phyloP scores from a whole-genome alignment of 495 filamentous ascomycete species.

The Filosporella fistucella region DNA sequence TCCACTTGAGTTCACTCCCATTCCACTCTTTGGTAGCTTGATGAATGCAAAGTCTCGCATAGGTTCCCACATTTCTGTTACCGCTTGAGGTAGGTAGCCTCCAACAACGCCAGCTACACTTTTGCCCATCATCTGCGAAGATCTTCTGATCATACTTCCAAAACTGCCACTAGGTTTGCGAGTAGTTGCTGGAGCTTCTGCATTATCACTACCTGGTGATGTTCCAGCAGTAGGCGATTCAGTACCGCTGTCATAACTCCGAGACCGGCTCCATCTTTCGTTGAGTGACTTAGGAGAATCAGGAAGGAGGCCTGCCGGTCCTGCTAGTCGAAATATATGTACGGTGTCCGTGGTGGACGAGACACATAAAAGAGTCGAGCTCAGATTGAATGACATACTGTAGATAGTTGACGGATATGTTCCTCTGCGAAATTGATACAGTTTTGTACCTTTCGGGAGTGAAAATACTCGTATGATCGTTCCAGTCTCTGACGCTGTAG shows the following conservation, averaged over 20 bases:
- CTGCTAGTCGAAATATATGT: slow-evolving; percentile 84
- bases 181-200: slow-evolving; percentile 28
- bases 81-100: slow-evolving; percentile 83
- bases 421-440: slow-evolving; percentile 91
- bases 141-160: slow-evolving; percentile 89
- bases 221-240: slow-evolving; percentile 38
- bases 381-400: slow-evolving; percentile 99
- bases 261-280: slow-evolving; percentile 38
- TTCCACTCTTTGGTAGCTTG: slow-evolving; percentile 70
- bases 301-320: slow-evolving; percentile 11
- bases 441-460: slow-evolving; percentile 80
- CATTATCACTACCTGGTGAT: slow-evolving; percentile 37
- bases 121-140: slow-evolving; percentile 91
- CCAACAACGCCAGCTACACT: slow-evolving; percentile 83
- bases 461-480: slow-evolving; percentile 96
- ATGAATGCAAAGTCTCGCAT: slow-evolving; percentile 93
- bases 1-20: slow-evolving; percentile 29
- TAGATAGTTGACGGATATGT: slow-evolving; percentile 92
- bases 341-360: slow-evolving; percentile 95
- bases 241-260: slow-evolving; percentile 41
- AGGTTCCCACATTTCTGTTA: slow-evolving; percentile 97
- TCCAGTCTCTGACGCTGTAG: slow-evolving; percentile 94
- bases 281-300: slow-evolving; percentile 30
- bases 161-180: slow-evolving; percentile 60
- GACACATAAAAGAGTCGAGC: slow-evolving; percentile 87